Evolutionary conservation across 305 asterid species (phyloP), one percentile per base, ranked within the genome.

Genomic region (Solanum hybrid): DNA sequence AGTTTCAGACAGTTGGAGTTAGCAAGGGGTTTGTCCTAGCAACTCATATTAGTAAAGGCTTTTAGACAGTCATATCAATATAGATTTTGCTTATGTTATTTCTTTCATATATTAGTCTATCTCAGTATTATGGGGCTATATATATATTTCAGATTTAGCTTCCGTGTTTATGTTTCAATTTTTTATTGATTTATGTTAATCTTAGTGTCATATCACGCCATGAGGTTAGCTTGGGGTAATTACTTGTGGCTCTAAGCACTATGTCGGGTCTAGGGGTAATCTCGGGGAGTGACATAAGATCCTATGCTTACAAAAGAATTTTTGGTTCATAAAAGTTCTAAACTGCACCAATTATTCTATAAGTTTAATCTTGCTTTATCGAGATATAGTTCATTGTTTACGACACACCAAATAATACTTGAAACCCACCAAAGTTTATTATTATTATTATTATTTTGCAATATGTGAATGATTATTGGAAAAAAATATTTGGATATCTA

Each of bases 381-480:
- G 0, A 61, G 71, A 61, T 20, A 20, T 22, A 8, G 5, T 20
- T 61, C 26, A 61, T 61, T 0, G 2, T 61, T 0, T 61, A 61
- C 10, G 1, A 22, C 11, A 61, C 71, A 61, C 12, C 26, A 61
- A 22, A 20, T 20, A 0, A 6, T 51, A 51, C 1, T 6, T 51
- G 67, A 57, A 57, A 57, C 69, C 24, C 69, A 57, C 69, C 11
- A 57, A 18, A 57, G 24, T 18, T 57, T 51, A 7, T 42, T 36
- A 8, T 37, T 40, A 11, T 39, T 39, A 10, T 37, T 39, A 10
- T 39, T 39, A 2, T 37, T 37, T 36, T 36, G 39, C 39, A 36
- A 16, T 14, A 40, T 40, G 46, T 40, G 51, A 2, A 40, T 4
- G 51, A 40, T 11, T 51, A 51, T 51, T 51, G 96, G 97, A 95